Percentiles rank a stretch among this genome's conserved stretches.
Evolutionary conservation across 1,284 basidiomycete genomes (phyloP).

Genomic region (Naganishia sp.): DNA sequence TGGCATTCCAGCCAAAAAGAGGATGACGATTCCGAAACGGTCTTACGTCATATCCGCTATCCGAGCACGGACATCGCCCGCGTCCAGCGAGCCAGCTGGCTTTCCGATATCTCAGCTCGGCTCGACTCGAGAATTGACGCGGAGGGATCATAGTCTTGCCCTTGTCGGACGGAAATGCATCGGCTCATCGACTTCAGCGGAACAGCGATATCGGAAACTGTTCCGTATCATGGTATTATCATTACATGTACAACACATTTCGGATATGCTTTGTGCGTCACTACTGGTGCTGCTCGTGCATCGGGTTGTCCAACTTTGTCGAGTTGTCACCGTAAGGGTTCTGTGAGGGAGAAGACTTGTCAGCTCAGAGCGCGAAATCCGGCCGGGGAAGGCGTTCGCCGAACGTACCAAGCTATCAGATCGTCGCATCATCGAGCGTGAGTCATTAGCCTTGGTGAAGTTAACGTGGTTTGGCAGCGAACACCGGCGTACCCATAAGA

Average conservation of each 20-base stretch:
- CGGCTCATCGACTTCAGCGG: not conserved
- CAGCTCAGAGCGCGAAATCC: not conserved
- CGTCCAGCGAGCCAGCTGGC: not conserved
- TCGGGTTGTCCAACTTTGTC: slow-evolving; percentile 21
- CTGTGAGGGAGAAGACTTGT: not conserved
- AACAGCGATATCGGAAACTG: not conserved
- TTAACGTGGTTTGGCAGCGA: not conserved
- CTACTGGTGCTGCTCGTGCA: slow-evolving; percentile 27
- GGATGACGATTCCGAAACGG: not conserved
- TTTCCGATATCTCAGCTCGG: too few species aligned
- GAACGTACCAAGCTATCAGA: slow-evolving; percentile 10
- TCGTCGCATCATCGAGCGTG: too few species aligned
- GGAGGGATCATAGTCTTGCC: too few species aligned
- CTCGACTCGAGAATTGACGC: too few species aligned
- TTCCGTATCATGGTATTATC: not conserved
- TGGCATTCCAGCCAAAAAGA: not conserved
- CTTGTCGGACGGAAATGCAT: not conserved
- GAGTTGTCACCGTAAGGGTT: slow-evolving; percentile 28
- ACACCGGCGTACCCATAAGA: slow-evolving; percentile 11
- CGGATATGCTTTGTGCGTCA: not conserved
- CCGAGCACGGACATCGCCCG: not conserved
- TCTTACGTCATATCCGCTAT: slow-evolving; percentile 3
- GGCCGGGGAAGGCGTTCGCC: too few species aligned
- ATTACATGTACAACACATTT: slow-evolving; percentile 11
- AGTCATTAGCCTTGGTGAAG: not conserved